Evolutionary conservation across 352 stramenopile genomes (phyloP).

Genomic region (Phytophthora sp.): DNA sequence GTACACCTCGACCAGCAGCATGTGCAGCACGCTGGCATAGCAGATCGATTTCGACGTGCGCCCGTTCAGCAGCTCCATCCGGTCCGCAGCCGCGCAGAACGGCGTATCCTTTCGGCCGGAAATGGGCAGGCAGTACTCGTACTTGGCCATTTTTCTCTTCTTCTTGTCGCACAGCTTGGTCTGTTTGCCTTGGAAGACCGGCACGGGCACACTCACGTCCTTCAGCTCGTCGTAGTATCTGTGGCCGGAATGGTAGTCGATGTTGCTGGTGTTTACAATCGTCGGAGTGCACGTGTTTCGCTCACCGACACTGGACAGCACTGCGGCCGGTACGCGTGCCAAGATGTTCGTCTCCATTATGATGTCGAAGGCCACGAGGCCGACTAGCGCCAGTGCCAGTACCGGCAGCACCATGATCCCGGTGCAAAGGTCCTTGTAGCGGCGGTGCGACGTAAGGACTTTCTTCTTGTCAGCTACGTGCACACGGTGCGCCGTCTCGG

Average conservation of each 20-base stretch:
- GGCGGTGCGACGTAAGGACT: not conserved
- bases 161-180: conserved; percentile 28
- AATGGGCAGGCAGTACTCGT: conserved; percentile 55
- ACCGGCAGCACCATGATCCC: conserved; percentile 13
- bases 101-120: conserved; percentile 46
- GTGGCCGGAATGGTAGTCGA: conserved; percentile 22
- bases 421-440: conserved; percentile 18
- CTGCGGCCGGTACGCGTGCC: conserved; percentile 3
- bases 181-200: conserved; percentile 35
- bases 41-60: conserved; percentile 40
- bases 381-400: conserved; percentile 9
- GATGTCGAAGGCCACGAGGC: conserved; percentile 26
- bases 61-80: conserved; percentile 46
- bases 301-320: conserved; percentile 10
- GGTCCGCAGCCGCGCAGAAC: conserved; percentile 49
- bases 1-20: conserved; percentile 61
- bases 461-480: conserved; percentile 3
- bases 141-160: conserved; percentile 7
- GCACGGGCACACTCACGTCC: conserved; percentile 6
- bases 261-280: conserved; percentile 18
- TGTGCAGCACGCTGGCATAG: conserved; percentile 55
- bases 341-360: conserved; percentile 34
- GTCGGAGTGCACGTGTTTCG: conserved; percentile 13
- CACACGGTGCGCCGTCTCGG: conserved; percentile 1
- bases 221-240: conserved; percentile 22